These are phyloP conservation scores for Phaseolus lunatus DNA, from an alignment of 306 rosid species.

Conservation along the genomic window DNA sequence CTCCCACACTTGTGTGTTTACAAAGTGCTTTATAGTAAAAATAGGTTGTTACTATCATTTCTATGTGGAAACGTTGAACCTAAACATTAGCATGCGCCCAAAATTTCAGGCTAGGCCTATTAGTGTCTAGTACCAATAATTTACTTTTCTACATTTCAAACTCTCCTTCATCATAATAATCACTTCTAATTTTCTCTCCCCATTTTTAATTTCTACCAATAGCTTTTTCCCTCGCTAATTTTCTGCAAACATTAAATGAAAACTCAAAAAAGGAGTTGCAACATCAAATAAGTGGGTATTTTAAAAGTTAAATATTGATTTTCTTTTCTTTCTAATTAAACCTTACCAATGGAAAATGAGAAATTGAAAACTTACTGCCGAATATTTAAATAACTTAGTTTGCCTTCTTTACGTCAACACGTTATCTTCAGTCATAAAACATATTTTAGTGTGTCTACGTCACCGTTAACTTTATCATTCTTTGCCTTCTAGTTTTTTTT, in stretches of 20 bases:
- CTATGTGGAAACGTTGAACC: conserved; percentile 35
- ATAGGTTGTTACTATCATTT: conserved; percentile 22
- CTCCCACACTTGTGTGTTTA: background rate
- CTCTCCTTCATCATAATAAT: conserved; percentile 37
- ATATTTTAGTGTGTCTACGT: background rate
- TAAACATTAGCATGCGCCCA: conserved; percentile 36
- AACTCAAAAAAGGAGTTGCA: background rate
- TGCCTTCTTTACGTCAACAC: no score
- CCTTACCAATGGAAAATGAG: background rate
- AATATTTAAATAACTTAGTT: no score
- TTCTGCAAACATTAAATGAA: background rate
- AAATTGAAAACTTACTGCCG: no score
- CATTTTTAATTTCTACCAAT: background rate
- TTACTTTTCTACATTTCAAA: conserved; percentile 35
- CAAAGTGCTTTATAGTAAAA: conserved; percentile 13
- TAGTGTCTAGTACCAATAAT: conserved; percentile 29
- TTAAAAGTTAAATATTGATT: background rate
- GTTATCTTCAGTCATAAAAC: no score
- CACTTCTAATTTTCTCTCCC: background rate
- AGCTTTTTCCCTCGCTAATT: background rate
- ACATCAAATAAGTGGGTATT: background rate
- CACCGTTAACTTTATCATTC: background rate
- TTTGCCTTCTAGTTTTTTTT: background rate
- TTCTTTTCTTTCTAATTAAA: background rate
- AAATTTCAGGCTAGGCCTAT: conserved; percentile 36